phyloP scores from a whole-genome alignment of 805 yeast species.

The Candida wancherniae region DNA sequence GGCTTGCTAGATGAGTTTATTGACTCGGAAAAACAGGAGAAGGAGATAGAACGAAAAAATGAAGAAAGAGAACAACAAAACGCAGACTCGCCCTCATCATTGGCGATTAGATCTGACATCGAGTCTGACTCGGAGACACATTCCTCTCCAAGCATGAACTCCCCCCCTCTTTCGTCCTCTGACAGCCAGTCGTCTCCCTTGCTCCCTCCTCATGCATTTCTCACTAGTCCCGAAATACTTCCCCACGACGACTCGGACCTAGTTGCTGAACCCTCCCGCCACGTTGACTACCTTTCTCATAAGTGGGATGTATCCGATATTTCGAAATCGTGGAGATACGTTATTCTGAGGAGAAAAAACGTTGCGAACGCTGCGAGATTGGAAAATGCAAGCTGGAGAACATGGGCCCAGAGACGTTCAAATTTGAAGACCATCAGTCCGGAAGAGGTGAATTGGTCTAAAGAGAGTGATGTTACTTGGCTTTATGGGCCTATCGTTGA shows the following conservation, averaged over 20 bases:
- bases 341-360: conserved; percentile 75
- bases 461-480: conserved; percentile 97
- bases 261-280: conserved; percentile 74
- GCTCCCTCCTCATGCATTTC: conserved; percentile 9
- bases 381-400: conserved; percentile 78
- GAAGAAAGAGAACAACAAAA: conserved; percentile 9
- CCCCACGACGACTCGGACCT: conserved; percentile 87
- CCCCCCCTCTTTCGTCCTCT: conserved; percentile 1
- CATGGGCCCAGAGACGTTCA: conserved; percentile 82
- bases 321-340: conserved; percentile 92
- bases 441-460: conserved; percentile 89
- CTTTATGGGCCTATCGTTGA: conserved; percentile 82
- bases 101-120: neutral
- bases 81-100: neutral
- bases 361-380: conserved; percentile 55
- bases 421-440: conserved; percentile 78
- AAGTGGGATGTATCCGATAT: conserved; percentile 94
- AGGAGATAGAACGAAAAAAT: conserved; percentile 12
- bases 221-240: conserved; percentile 30
- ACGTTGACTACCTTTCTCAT: conserved; percentile 92
- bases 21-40: conserved; percentile 32
- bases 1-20: conserved; percentile 73
- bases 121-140: neutral
- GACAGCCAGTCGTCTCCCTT: conserved; percentile 11
- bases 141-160: conserved; percentile 6